Base-by-base conservation (phyloP, 2,329 filamentous ascomycete species). In the Trematosphaeria pertusa region DNA sequence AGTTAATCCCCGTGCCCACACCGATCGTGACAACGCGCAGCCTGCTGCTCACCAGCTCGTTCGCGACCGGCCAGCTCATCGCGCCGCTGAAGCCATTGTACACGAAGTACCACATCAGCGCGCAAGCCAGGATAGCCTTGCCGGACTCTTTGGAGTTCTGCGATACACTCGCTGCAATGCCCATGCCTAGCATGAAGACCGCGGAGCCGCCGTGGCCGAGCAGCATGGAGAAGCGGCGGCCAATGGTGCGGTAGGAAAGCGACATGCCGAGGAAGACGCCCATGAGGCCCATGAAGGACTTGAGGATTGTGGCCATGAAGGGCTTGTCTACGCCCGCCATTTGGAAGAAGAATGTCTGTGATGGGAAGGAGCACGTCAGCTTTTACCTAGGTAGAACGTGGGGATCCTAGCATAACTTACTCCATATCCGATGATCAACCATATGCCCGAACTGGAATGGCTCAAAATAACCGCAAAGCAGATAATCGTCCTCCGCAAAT, bases 401-500 rank as follows among this genome's bases (percentile, higher is more conserved):
- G 10, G 26, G 19, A 20, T 15, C n/a, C 12, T 26, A 3, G 5
- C 17, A 28, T 8, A 2, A 30, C 37, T 46, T 18, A 37, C 33
- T 11, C 73, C 65, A 48, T 80, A 80, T 37, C 71, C 75, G 51
- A 79, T 79, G 22, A 78, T 57, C 50, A 79, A 79, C 75, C 76
- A 79, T 1, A 73, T 70, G 4, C 77, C 78, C 0, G 72, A 64
- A 1, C 65, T 71, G 0, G 70, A 69, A 48, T 78, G 74, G n/a
- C 72, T 73, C 2, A 71, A 71, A 33, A 78, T 78, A 41, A 76
- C 69, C 8, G 70, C 73, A 48, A 74, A 77, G 62, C 74, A 79
- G 18, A 80, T 64, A 7, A 80, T 61, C 4, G 77, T 80, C 4
- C 77, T 72, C 17, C 77, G 67, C 7, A 79, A 63, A 40, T 80